Conservation (phyloP, 176 grass and related monocot genomes). For the Triticum urartu region DNA sequence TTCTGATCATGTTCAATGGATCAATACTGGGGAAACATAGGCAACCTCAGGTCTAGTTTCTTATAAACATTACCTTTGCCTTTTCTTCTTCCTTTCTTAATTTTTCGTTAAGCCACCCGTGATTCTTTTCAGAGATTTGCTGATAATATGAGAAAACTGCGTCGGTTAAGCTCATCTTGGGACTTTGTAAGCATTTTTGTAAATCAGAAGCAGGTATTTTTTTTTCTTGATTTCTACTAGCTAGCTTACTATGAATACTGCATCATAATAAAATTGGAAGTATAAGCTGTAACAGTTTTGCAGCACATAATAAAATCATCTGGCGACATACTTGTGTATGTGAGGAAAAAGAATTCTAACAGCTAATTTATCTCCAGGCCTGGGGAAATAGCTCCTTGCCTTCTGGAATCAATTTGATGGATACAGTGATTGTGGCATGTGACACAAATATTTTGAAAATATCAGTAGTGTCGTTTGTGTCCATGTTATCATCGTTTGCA, state of each 20-base stretch:
- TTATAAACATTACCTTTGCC: neutral
- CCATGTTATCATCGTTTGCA: too few relatives aligned
- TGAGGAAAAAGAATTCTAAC: neutral
- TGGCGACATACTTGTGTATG: too few relatives aligned
- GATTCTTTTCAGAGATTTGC: conserved; percentile 71
- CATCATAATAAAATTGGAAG: neutral
- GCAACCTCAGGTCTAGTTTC: conserved; percentile 57
- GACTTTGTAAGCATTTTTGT: conserved; percentile 94
- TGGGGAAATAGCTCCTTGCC: too few relatives aligned
- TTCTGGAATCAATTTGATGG: too few relatives aligned
- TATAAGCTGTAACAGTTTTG: neutral
- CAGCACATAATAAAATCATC: too few relatives aligned
- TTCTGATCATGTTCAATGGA: conserved; percentile 93
- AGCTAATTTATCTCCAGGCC: too few relatives aligned
- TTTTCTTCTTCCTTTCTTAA: neutral
- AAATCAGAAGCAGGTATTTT: conserved; percentile 79
- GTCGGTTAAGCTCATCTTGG: conserved; percentile 57
- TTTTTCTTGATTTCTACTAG: conserved; percentile 24
- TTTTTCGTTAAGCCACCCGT: conserved; percentile 2
- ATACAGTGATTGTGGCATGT: too few relatives aligned
- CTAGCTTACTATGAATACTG: neutral
- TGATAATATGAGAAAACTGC: conserved; percentile 61
- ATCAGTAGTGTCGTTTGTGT: too few relatives aligned
- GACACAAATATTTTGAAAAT: too few relatives aligned
- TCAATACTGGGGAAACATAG: conserved; percentile 85